Evolutionary conservation across 768 basidiomycete species (phyloP).

Genomic region (Macrolepiota fuliginosa): DNA sequence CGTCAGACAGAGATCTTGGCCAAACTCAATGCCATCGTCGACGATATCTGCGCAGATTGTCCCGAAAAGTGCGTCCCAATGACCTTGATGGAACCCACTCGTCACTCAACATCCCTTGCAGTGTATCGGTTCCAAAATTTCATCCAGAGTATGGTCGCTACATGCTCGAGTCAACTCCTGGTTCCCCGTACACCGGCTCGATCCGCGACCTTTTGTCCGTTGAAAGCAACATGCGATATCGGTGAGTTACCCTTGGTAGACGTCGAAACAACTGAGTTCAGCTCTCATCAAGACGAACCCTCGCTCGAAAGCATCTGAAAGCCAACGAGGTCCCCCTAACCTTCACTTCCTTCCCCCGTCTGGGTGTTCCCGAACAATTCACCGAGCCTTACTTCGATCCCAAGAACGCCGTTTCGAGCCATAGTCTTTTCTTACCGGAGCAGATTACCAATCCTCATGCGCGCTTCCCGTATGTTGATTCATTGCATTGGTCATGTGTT

Average conservation of each 20-base stretch:
- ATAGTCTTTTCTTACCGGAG: slow-evolving; percentile 92
- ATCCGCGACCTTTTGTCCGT: slow-evolving; percentile 86
- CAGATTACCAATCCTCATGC: slow-evolving; percentile 97
- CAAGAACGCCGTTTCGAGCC: slow-evolving; percentile 75
- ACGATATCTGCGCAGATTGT: slow-evolving; percentile 59
- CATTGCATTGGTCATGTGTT: slow-evolving; percentile 10
- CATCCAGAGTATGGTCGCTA: slow-evolving; percentile 98
- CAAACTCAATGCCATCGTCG: slow-evolving; percentile 67
- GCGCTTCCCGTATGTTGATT: slow-evolving; percentile 85
- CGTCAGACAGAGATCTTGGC: slow-evolving; percentile 92
- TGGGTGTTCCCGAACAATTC: slow-evolving; percentile 87
- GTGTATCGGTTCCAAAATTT: slow-evolving; percentile 80
- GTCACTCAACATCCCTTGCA: slow-evolving; percentile 24
- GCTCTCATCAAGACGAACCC: slow-evolving; percentile 56
- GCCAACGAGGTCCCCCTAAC: slow-evolving; percentile 88
- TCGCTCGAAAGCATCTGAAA: slow-evolving; percentile 81
- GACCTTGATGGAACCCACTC: background rate
- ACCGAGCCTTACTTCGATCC: slow-evolving; percentile 88
- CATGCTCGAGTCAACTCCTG: slow-evolving; percentile 98
- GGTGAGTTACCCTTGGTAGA: slow-evolving; percentile 40
- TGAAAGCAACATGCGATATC: slow-evolving; percentile 92
- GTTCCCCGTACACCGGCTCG: slow-evolving; percentile 88
- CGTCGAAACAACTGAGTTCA: background rate
- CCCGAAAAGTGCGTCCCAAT: slow-evolving; percentile 52
- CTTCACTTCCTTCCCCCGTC: slow-evolving; percentile 91